Conservation (phyloP, 1,139 yeast species). For the Geotrichum reessii region DNA sequence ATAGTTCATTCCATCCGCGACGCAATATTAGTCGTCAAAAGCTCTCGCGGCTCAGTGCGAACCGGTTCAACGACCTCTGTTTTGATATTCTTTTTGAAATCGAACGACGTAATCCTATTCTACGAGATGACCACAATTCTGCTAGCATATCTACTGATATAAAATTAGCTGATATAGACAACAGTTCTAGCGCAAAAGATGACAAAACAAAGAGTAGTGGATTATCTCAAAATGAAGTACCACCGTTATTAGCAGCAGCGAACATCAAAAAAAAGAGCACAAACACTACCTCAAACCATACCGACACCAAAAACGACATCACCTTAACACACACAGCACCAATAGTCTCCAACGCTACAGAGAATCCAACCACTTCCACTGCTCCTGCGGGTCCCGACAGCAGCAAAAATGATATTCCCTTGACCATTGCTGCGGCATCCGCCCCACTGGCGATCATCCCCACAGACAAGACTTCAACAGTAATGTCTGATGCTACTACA, state of each 20-base stretch:
- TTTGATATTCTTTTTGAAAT: slow-evolving; percentile 86
- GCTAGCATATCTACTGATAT: background rate
- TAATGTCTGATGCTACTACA: background rate
- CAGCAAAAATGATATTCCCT: background rate
- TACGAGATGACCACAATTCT: background rate
- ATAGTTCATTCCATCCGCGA: slow-evolving; percentile 65
- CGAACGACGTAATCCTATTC: slow-evolving; percentile 50
- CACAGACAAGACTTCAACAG: background rate
- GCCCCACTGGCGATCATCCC: background rate
- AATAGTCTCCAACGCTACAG: background rate
- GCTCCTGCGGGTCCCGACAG: background rate
- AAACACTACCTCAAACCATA: background rate
- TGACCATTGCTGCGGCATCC: background rate
- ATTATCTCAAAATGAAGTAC: background rate
- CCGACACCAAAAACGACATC: background rate
- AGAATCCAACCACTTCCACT: background rate
- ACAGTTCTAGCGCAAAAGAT: background rate
- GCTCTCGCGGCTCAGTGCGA: slow-evolving; percentile 74
- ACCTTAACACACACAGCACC: background rate
- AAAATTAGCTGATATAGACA: background rate
- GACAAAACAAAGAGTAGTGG: background rate
- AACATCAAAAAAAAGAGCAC: background rate
- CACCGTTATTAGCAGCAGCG: background rate
- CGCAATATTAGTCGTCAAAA: slow-evolving; percentile 94
- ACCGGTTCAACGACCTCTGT: slow-evolving; percentile 83